A percentile compares a stretch with the other conserved stretches of the same genome.
Evolutionary conservation across 2,329 filamentous ascomycete species (phyloP).

Genomic region (Talaromyces amestolkiae): DNA sequence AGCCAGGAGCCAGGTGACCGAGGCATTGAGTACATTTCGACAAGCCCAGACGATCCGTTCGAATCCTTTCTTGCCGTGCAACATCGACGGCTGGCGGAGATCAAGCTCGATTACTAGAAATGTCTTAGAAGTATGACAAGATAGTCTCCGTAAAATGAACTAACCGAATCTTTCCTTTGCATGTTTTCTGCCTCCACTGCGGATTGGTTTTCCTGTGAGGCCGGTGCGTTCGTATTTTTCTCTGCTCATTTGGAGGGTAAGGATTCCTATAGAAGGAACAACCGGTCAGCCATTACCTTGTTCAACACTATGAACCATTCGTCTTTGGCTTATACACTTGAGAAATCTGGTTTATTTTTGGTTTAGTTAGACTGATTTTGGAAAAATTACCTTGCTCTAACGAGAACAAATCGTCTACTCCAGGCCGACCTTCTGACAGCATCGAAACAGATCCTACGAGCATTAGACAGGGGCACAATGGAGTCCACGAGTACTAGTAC

Average conservation of each 20-base stretch:
- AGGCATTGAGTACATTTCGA: slow-evolving; percentile 68
- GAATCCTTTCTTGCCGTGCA: slow-evolving; percentile 79
- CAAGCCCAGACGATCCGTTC: slow-evolving; percentile 74
- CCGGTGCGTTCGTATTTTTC: slow-evolving; percentile 81
- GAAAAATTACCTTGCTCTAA: slow-evolving; percentile 62
- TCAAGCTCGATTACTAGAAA: slow-evolving; percentile 70
- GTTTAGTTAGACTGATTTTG: background rate
- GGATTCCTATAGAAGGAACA: slow-evolving; percentile 51
- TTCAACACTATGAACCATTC: background rate
- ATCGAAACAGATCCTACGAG: slow-evolving; percentile 70
- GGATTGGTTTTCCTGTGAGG: slow-evolving; percentile 67
- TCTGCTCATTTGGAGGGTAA: slow-evolving; percentile 76
- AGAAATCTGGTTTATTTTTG: background rate
- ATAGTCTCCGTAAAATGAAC: background rate
- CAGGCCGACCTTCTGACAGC: slow-evolving; percentile 73
- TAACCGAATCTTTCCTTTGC: slow-evolving; percentile 71
- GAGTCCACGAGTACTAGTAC: background rate
- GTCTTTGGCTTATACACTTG: background rate
- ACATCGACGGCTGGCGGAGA: slow-evolving; percentile 70
- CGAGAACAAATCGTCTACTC: slow-evolving; percentile 69
- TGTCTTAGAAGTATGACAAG: background rate
- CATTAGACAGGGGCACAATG: background rate
- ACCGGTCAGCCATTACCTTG: background rate
- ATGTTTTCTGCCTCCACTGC: slow-evolving; percentile 59
- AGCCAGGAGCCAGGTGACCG: slow-evolving; percentile 71